Base-by-base conservation (phyloP, 2,329 filamentous ascomycete species). In the Didymella glomerata region DNA sequence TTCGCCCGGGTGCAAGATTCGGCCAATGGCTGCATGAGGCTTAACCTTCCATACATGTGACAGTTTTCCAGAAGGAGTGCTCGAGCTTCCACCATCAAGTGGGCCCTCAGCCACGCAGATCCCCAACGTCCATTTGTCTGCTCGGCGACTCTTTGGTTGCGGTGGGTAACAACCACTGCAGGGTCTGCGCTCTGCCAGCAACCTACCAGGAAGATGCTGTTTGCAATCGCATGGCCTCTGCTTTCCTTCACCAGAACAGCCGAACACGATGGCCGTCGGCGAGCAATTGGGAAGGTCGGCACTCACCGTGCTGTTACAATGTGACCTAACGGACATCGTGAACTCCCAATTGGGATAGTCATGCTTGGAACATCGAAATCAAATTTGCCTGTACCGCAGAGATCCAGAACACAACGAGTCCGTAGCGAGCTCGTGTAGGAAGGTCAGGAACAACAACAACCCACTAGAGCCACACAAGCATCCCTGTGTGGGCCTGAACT, bases 61-160 rank as follows among this genome's bases (percentile, higher is more conserved):
- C 60, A 51, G 55, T 56, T 32, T 70, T 68, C 64, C 53, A 67
- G 67, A 68, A 69, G 58, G 47, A 45, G 38, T 61, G 60, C 64
- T 66, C 67, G 60, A 64, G 48, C 64, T 61, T 56, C 58, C 49
- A 49, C 47, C 48, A 46, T 49, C 27, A 41, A 41, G 48, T 57
- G 53, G 53, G 50, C 51, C 60, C 47, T 62, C 49, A 61, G 52
- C 53, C 58, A 54, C 41, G 44, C 60, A 65, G 61, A 55, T 60
- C 58, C 58, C 42, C 46, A 47, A 54, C 47, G 30, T 36, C 41
- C 32, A 22, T 20, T 32, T 28, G 57, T 45, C 54, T 49, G 36
- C 59, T 54, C 53, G 49, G 57, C 60, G 62, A 59, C 24, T 20
- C 30, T 45, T 50, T 41, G 48, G 48, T 49, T 25, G 49, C 20